A percentile compares a stretch with the other conserved stretches of the same genome.
phyloP scores from a whole-genome alignment of 139 green algal species.

The Dunaliella sp. region DNA sequence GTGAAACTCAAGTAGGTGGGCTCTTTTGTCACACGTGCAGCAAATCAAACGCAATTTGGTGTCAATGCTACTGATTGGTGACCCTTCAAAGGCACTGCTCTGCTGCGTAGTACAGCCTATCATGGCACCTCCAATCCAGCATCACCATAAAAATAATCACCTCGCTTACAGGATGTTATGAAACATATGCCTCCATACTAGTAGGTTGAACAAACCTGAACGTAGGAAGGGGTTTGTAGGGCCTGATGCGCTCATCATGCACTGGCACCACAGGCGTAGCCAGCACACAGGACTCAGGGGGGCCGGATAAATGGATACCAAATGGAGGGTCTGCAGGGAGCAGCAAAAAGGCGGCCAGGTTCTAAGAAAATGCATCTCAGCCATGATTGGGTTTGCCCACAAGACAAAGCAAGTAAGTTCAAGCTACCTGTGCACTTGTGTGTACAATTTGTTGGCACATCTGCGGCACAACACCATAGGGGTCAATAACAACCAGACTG shows the following conservation, averaged over 20 bases:
- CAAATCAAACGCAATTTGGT: neutral
- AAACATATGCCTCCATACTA: neutral
- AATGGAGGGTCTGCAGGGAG: constrained; percentile 70
- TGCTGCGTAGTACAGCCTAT: neutral
- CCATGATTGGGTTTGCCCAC: too few relatives aligned
- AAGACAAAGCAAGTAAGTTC: too few relatives aligned
- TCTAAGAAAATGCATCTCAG: too few relatives aligned
- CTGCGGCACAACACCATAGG: too few relatives aligned
- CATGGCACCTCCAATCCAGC: neutral
- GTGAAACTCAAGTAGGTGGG: too few relatives aligned
- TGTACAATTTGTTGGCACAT: too few relatives aligned
- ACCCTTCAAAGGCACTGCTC: too few relatives aligned
- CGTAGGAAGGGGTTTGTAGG: constrained; percentile 57
- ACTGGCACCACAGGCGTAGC: constrained; percentile 43
- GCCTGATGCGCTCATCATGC: constrained; percentile 58
- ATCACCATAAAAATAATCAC: neutral
- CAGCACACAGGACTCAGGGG: constrained; percentile 35
- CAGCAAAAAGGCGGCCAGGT: too few relatives aligned
- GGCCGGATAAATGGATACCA: constrained; percentile 64
- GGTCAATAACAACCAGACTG: too few relatives aligned
- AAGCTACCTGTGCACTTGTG: too few relatives aligned
- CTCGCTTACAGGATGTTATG: neutral
- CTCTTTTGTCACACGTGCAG: too few relatives aligned
- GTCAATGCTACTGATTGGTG: too few relatives aligned
- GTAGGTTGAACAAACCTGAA: constrained; percentile 47